A percentile compares a stretch with the other conserved stretches of the same genome.
Conservation (phyloP, 169 alveolate genomes). For the Theileria orientalis region DNA sequence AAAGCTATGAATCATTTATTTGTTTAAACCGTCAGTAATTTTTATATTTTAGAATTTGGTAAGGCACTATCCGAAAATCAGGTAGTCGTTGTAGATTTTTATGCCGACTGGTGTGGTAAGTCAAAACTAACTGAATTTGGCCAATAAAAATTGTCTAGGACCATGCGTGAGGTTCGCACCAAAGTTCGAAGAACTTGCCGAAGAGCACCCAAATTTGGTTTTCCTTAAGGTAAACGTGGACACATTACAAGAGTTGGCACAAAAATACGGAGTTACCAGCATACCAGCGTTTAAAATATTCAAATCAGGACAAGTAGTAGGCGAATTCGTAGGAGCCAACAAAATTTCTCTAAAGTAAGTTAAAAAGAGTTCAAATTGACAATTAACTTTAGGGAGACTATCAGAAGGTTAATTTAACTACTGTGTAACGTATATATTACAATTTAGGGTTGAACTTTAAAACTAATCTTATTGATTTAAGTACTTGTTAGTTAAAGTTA, state of each 20-base stretch:
- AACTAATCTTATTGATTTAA: no score
- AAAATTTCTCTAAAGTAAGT: conserved; percentile 63
- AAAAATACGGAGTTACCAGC: conserved; percentile 71
- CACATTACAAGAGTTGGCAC: conserved; percentile 70
- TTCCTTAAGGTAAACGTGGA: conserved; percentile 75
- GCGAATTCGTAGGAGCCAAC: conserved; percentile 74
- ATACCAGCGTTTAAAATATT: conserved; percentile 78
- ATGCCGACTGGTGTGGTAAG: conserved; percentile 94
- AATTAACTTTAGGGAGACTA: background rate
- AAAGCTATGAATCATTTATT: background rate
- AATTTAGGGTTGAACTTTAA: no score
- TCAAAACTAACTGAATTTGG: background rate
- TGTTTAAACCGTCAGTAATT: background rate
- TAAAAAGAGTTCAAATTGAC: background rate
- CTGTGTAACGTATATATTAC: no score
- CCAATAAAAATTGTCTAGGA: conserved; percentile 19
- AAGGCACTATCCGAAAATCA: conserved; percentile 63
- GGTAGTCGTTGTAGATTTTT: conserved; percentile 89
- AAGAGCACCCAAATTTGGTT: conserved; percentile 55
- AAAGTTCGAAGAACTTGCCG: conserved; percentile 73
- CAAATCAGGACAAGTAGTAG: conserved; percentile 72
- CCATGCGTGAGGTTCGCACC: conserved; percentile 87
- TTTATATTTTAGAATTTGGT: conserved; percentile 65
- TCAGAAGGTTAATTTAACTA: no score
- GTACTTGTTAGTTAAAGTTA: no score